Evolutionary conservation across 2,329 filamentous ascomycete genomes (phyloP).

Genomic region (Pseudogymnoascus sp.): DNA sequence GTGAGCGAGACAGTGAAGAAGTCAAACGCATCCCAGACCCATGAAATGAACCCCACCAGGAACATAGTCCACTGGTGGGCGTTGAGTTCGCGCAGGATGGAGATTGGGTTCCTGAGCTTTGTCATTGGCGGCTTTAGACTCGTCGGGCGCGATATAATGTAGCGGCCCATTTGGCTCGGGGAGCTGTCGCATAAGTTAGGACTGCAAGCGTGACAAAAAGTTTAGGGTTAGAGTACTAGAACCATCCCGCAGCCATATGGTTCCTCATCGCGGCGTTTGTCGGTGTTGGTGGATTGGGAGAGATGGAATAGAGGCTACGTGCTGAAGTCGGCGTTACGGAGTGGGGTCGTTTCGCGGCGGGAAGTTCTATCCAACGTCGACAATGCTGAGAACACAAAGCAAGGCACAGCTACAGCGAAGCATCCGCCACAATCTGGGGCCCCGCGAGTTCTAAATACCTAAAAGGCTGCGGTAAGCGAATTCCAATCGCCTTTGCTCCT

Average conservation of each 20-base stretch:
- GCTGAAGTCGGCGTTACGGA: neutral
- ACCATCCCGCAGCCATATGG: conserved; percentile 3
- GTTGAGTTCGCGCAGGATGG: conserved; percentile 23
- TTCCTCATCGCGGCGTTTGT: neutral
- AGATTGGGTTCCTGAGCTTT: conserved; percentile 22
- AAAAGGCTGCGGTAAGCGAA: neutral
- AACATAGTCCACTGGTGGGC: conserved; percentile 27
- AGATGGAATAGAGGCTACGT: neutral
- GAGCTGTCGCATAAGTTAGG: conserved; percentile 16
- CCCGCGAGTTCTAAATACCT: neutral
- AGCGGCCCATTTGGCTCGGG: conserved; percentile 25
- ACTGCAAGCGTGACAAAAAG: neutral
- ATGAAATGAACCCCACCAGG: conserved; percentile 10
- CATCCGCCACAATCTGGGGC: neutral
- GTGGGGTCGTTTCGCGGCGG: neutral
- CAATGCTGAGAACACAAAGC: neutral
- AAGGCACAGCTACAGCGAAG: neutral
- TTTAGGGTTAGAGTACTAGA: neutral
- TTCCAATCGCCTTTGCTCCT: neutral
- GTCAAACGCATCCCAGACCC: conserved; percentile 56
- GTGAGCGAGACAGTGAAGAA: conserved; percentile 58
- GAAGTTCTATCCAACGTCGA: neutral
- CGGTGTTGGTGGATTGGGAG: neutral
- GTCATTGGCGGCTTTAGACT: conserved; percentile 28
- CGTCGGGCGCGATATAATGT: conserved; percentile 27